These are phyloP conservation scores for Neoconidiobolus thromboides DNA, from an alignment of 371 early-diverging fungal genomes.

Conservation along the genomic window DNA sequence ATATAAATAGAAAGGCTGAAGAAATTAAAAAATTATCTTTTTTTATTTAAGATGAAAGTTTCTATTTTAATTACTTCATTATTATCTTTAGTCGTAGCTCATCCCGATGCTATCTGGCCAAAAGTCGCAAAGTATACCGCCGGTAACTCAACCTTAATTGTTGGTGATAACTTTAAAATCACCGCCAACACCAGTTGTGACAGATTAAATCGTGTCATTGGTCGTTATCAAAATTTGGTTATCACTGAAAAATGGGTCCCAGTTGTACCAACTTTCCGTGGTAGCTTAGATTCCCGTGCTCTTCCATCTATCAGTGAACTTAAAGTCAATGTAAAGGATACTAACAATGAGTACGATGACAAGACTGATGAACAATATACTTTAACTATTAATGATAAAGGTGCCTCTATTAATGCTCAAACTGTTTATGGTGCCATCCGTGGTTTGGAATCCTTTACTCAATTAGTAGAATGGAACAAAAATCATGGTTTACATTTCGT, in stretches of 20 bases:
- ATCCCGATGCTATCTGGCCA: conserved; percentile 4
- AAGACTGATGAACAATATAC: conserved; percentile 5
- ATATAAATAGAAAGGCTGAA: no score
- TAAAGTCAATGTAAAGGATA: background rate
- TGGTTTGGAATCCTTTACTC: conserved; percentile 54
- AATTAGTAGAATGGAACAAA: conserved; percentile 25
- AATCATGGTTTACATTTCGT: conserved; percentile 14
- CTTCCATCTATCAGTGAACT: background rate
- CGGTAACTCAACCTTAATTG: background rate
- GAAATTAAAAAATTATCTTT: no score
- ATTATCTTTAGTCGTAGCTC: background rate
- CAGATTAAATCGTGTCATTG: background rate
- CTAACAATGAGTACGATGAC: background rate
- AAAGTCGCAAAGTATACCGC: background rate
- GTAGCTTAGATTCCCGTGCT: background rate
- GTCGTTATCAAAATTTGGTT: background rate
- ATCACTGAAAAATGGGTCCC: background rate
- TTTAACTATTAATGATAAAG: background rate
- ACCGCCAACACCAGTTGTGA: background rate
- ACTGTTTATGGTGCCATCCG: conserved; percentile 59
- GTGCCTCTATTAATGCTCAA: conserved; percentile 22
- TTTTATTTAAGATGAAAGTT: background rate
- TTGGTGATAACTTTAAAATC: background rate
- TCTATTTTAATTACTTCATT: background rate
- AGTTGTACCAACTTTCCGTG: conserved; percentile 1